Evolutionary conservation across 225 moss, liverwort and hornwort genomes (phyloP).

Genomic region (Marchantia polymorpha): DNA sequence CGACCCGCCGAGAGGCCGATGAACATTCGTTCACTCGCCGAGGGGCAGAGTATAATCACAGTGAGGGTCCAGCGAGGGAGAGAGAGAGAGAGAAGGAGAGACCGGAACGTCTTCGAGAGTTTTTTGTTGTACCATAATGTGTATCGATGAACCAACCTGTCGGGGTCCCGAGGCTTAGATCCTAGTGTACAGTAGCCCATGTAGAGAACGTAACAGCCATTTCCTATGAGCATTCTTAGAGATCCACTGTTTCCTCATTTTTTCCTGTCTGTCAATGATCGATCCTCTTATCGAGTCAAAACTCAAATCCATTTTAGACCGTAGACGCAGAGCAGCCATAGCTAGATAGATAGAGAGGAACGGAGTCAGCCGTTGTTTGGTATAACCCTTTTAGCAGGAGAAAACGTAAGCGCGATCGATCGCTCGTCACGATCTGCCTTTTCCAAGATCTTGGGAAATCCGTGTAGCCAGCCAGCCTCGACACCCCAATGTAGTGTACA

Average conservation of each 20-base stretch:
- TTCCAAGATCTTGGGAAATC: background rate
- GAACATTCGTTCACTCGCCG: background rate
- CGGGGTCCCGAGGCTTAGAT: slow-evolving; percentile 19
- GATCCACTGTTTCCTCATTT: slow-evolving; percentile 9
- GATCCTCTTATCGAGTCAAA: slow-evolving; percentile 6
- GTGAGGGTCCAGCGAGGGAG: background rate
- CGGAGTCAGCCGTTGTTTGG: background rate
- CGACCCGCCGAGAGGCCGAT: background rate
- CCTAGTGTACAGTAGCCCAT: slow-evolving; percentile 9
- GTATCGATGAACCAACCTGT: slow-evolving; percentile 18
- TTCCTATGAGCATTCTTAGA: slow-evolving; percentile 8
- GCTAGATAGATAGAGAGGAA: background rate
- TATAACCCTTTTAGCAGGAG: background rate
- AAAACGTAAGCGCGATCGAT: slow-evolving; percentile 2
- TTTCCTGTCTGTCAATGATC: background rate
- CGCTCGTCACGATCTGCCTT: slow-evolving; percentile 2
- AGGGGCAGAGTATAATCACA: too few relatives aligned
- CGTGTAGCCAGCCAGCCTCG: background rate
- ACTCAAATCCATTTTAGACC: background rate
- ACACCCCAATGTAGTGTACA: slow-evolving; percentile 21
- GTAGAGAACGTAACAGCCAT: slow-evolving; percentile 14
- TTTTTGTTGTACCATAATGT: slow-evolving; percentile 22
- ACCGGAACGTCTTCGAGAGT: slow-evolving; percentile 4
- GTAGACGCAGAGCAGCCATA: too few relatives aligned
- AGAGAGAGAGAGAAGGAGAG: background rate